phyloP scores from a whole-genome alignment of 495 filamentous ascomycete species.

The Aspergillus hancockii region DNA sequence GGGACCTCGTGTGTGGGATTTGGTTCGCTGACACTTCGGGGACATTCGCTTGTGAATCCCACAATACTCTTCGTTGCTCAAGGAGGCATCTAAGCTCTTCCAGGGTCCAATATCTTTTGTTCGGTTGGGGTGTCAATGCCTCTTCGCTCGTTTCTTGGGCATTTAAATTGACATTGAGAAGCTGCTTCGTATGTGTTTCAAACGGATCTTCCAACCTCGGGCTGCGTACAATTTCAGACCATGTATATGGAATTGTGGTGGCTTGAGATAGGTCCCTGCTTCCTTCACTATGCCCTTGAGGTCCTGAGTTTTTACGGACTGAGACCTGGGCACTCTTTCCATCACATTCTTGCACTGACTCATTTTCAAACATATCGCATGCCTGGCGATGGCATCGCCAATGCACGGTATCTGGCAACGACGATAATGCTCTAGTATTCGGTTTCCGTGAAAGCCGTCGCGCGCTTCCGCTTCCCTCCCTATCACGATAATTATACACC shows the following conservation, averaged over 20 bases:
- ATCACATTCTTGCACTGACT: neutral
- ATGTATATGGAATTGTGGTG: neutral
- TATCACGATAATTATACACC: neutral
- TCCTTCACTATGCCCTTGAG: neutral
- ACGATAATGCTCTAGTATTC: neutral
- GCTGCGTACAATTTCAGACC: slow-evolving; percentile 4
- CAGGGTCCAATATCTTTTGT: slow-evolving; percentile 24
- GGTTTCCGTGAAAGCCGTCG: neutral
- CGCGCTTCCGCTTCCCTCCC: slow-evolving; percentile 24
- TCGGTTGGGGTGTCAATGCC: neutral
- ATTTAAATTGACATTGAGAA: slow-evolving; percentile 21
- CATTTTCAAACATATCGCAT: neutral
- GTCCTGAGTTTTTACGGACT: neutral
- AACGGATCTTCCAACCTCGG: slow-evolving; percentile 12
- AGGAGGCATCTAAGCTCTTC: slow-evolving; percentile 28
- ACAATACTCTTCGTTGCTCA: slow-evolving; percentile 19
- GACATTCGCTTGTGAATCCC: slow-evolving; percentile 8
- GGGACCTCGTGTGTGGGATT: neutral
- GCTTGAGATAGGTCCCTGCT: neutral
- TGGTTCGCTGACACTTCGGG: neutral
- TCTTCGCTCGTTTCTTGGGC: neutral
- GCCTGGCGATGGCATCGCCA: too few relatives aligned
- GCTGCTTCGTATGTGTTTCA: slow-evolving; percentile 20
- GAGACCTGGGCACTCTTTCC: neutral
- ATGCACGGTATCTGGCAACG: neutral